A percentile compares a stretch with the other conserved stretches of the same genome.
Conservation (phyloP, 148 eudicot genomes). For the Simmondsia chinensis region DNA sequence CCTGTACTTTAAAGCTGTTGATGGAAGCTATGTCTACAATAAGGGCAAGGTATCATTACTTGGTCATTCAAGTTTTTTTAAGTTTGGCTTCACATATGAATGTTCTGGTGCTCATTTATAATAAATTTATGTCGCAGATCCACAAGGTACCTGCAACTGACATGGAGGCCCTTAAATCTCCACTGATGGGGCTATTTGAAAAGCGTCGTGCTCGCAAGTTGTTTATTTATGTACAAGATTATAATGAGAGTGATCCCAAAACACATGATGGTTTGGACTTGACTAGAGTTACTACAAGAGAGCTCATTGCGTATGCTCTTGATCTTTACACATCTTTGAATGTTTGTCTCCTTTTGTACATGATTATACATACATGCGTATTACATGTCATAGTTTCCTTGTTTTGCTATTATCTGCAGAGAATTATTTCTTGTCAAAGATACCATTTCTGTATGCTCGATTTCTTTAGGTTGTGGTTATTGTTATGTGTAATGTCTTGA, state of each 20-base stretch:
- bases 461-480: not conserved
- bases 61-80: not conserved
- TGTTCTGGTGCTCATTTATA: slow-evolving; percentile 2
- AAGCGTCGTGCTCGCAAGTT: slow-evolving; percentile 92
- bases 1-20: slow-evolving; percentile 85
- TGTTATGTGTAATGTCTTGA: not conserved
- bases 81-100: slow-evolving; percentile 2
- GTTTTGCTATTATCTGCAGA: too few relatives aligned
- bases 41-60: slow-evolving; percentile 70
- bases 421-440: too few relatives aligned
- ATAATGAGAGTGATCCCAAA: slow-evolving; percentile 64
- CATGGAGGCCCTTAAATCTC: slow-evolving; percentile 96
- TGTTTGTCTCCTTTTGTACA: not conserved
- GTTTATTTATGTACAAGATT: slow-evolving; percentile 81
- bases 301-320: slow-evolving; percentile 73
- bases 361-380: too few relatives aligned
- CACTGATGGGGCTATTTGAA: slow-evolving; percentile 94
- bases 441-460: not conserved
- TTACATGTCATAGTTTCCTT: too few relatives aligned
- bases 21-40: slow-evolving; percentile 89
- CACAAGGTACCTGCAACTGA: slow-evolving; percentile 98
- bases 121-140: slow-evolving; percentile 28
- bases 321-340: not conserved
- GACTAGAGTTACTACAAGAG: slow-evolving; percentile 74
- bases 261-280: slow-evolving; percentile 90